Evolutionary conservation across 805 yeast species (phyloP).

Genomic region (Vanderwaltozyma polyspora): DNA sequence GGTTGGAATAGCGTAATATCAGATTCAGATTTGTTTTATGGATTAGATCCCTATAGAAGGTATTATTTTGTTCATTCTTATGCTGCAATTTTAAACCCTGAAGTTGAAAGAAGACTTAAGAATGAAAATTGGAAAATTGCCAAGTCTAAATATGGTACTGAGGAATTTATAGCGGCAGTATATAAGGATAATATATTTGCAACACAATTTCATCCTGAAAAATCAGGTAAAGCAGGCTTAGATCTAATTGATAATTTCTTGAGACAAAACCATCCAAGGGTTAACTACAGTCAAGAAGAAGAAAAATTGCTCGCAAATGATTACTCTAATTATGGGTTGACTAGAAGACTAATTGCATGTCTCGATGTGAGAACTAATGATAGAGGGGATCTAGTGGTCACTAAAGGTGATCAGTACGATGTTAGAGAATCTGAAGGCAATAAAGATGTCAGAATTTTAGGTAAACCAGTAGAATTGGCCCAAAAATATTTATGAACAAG

Average conservation of each 20-base stretch:
- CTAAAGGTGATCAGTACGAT: conserved; percentile 97
- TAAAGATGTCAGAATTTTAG: conserved; percentile 71
- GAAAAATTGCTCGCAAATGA: conserved; percentile 22
- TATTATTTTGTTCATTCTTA: conserved; percentile 94
- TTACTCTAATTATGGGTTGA: conserved; percentile 49
- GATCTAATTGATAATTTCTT: conserved; percentile 65
- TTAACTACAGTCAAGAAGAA: conserved; percentile 16
- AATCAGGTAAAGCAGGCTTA: conserved; percentile 86
- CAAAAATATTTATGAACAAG: conserved; percentile 81
- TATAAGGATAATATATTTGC: conserved; percentile 73
- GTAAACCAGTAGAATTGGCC: conserved; percentile 93
- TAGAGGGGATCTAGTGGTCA: conserved; percentile 88
- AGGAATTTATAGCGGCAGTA: conserved; percentile 75
- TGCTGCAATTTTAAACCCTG: conserved; percentile 54
- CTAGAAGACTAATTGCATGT: conserved; percentile 91
- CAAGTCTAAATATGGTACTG: conserved; percentile 60
- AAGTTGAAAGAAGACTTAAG: conserved; percentile 25
- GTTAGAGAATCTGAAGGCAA: conserved; percentile 64
- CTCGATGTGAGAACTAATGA: conserved; percentile 95
- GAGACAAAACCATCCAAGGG: conserved; percentile 24
- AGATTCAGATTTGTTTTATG: conserved; percentile 36
- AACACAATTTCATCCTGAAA: conserved; percentile 99
- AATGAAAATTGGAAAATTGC: conserved; percentile 60
- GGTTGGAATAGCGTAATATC: conserved; percentile 71
- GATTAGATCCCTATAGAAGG: conserved; percentile 53